These are phyloP conservation scores for Diaporthe longicolla DNA, from an alignment of 2,329 filamentous ascomycete genomes.

Conservation along the genomic window DNA sequence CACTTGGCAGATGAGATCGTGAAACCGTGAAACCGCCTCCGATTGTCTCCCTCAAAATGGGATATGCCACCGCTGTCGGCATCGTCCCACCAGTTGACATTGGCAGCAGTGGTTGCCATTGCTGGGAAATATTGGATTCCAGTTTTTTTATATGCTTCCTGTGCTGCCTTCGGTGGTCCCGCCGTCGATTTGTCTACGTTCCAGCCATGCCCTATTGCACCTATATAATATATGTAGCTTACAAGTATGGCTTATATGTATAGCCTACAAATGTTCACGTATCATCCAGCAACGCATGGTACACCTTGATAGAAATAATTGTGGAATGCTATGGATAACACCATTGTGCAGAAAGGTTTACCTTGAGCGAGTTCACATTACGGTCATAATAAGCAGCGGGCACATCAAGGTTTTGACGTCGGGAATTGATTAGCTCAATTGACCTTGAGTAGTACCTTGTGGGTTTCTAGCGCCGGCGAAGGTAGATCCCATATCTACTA, in stretches of 20 bases:
- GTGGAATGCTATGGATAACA: too few species aligned
- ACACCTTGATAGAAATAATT: too few species aligned
- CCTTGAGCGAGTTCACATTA: not conserved
- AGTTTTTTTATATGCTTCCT: not conserved
- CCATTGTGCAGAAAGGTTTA: not conserved
- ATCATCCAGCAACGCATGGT: not conserved
- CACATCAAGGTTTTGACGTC: not conserved
- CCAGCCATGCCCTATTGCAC: not conserved
- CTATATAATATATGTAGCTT: not conserved
- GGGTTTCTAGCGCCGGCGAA: not conserved
- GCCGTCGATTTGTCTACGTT: not conserved
- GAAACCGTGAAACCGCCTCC: too few species aligned
- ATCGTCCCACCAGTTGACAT: not conserved
- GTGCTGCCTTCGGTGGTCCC: not conserved
- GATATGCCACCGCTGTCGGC: not conserved
- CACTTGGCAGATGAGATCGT: not conserved
- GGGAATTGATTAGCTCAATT: not conserved
- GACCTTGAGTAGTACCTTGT: conserved; percentile 1
- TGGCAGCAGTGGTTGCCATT: not conserved
- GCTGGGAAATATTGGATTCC: not conserved
- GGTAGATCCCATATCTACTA: not conserved
- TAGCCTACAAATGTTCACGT: not conserved
- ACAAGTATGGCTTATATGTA: not conserved
- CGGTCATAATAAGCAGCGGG: not conserved
- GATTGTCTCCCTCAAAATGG: too few species aligned